Evolutionary conservation across 768 basidiomycete genomes (phyloP).

Genomic region (Tylopilus felleus): DNA sequence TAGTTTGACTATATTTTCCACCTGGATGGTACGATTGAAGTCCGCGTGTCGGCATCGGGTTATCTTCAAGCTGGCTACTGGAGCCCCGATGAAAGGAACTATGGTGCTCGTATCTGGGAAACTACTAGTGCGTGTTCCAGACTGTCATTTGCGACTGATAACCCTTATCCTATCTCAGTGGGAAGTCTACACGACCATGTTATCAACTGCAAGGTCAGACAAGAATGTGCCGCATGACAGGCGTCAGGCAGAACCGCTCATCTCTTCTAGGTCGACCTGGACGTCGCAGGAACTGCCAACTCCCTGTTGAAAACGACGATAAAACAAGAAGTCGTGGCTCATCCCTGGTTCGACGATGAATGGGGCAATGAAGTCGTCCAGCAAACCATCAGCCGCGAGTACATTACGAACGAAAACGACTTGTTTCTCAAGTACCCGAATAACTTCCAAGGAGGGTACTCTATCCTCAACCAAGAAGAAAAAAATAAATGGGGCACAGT

Average conservation of each 20-base stretch:
- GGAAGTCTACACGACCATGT: conserved; percentile 68
- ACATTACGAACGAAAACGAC: conserved; percentile 50
- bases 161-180: conserved; percentile 36
- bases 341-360: conserved; percentile 57
- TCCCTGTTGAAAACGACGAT: conserved; percentile 52
- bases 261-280: conserved; percentile 53
- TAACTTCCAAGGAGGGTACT: conserved; percentile 57
- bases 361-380: conserved; percentile 56
- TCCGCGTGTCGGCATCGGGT: conserved; percentile 63
- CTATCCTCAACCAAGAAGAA: conserved; percentile 52
- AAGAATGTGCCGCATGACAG: neutral
- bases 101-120: conserved; percentile 55
- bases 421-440: conserved; percentile 47
- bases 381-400: conserved; percentile 47
- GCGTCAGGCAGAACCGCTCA: neutral
- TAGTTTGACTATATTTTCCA: conserved; percentile 67
- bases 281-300: conserved; percentile 57
- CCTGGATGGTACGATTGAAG: conserved; percentile 65
- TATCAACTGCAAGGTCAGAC: conserved; percentile 54
- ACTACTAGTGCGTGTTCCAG: conserved; percentile 43
- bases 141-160: neutral
- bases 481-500: conserved; percentile 56
- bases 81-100: conserved; percentile 44
- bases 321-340: conserved; percentile 44
- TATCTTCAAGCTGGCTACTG: conserved; percentile 67